Conservation (phyloP, 1,284 basidiomycete genomes). For the Tylopilus orsonianus region DNA sequence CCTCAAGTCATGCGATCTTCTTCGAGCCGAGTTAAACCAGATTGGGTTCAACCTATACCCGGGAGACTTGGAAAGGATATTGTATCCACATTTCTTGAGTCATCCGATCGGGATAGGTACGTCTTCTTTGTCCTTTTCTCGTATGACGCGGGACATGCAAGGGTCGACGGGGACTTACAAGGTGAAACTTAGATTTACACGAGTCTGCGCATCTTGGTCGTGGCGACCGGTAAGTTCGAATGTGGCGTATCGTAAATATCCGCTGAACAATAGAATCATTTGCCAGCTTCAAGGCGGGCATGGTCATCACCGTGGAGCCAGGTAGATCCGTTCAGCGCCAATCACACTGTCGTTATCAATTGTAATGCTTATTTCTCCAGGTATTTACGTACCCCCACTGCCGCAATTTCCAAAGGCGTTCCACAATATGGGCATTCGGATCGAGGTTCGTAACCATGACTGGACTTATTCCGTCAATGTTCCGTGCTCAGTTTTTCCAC, state of each 20-base stretch:
- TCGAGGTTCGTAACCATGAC: conserved; percentile 59
- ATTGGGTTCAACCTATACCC: conserved; percentile 74
- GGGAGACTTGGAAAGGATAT: conserved; percentile 69
- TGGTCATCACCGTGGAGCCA: conserved; percentile 87
- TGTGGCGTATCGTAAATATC: conserved; percentile 5
- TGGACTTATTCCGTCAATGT: background rate
- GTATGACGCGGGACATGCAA: conserved; percentile 1
- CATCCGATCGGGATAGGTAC: conserved; percentile 84
- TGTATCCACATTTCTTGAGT: conserved; percentile 87
- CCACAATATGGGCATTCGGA: conserved; percentile 86
- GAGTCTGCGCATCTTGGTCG: conserved; percentile 62
- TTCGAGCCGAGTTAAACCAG: conserved; percentile 75
- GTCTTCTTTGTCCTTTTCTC: conserved; percentile 21
- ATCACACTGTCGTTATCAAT: conserved; percentile 2
- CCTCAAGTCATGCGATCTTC: conserved; percentile 66
- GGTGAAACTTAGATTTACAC: conserved; percentile 63
- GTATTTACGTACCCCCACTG: conserved; percentile 82
- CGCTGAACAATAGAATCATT: conserved; percentile 13
- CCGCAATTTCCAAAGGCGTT: conserved; percentile 80
- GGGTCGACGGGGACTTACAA: conserved; percentile 19
- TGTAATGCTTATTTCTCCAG: conserved; percentile 33
- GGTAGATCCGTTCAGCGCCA: conserved; percentile 40
- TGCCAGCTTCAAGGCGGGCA: conserved; percentile 65
- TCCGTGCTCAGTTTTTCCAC: conserved; percentile 11
- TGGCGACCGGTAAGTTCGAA: conserved; percentile 37